Evolutionary conservation across 2,329 filamentous ascomycete genomes (phyloP).

Genomic region (Pseudocercospora cruenta): DNA sequence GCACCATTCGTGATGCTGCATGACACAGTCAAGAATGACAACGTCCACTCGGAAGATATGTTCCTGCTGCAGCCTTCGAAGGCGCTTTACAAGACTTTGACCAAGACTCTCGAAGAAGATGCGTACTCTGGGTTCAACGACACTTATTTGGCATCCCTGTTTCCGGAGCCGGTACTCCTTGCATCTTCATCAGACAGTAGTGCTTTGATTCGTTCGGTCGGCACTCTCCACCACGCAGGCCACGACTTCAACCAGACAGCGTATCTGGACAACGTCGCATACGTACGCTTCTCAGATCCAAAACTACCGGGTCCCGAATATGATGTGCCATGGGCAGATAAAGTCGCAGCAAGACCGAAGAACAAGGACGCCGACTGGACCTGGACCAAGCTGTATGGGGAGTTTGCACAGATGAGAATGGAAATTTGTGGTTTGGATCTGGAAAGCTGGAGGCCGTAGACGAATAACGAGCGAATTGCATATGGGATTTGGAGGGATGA

Average conservation of each 20-base stretch:
- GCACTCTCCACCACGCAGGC: conserved; percentile 33
- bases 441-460: conserved; percentile 43
- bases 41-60: conserved; percentile 40
- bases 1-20: conserved; percentile 38
- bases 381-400: conserved; percentile 55
- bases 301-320: conserved; percentile 56
- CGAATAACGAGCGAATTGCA: not conserved
- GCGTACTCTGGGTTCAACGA: conserved; percentile 25
- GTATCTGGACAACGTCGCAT: conserved; percentile 49
- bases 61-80: conserved; percentile 35
- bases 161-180: conserved; percentile 34
- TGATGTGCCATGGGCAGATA: conserved; percentile 50
- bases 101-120: conserved; percentile 19
- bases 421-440: conserved; percentile 58
- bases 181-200: conserved; percentile 29
- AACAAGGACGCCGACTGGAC: conserved; percentile 51
- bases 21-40: conserved; percentile 31
- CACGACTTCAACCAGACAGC: conserved; percentile 49
- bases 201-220: conserved; percentile 37
- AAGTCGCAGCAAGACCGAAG: conserved; percentile 47
- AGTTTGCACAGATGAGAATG: conserved; percentile 54
- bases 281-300: conserved; percentile 52
- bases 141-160: conserved; percentile 37
- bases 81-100: conserved; percentile 24
- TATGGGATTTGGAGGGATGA: not conserved